These are phyloP conservation scores for Trichosporon sp. DNA, from an alignment of 1,284 basidiomycete genomes.

Conservation along the genomic window DNA sequence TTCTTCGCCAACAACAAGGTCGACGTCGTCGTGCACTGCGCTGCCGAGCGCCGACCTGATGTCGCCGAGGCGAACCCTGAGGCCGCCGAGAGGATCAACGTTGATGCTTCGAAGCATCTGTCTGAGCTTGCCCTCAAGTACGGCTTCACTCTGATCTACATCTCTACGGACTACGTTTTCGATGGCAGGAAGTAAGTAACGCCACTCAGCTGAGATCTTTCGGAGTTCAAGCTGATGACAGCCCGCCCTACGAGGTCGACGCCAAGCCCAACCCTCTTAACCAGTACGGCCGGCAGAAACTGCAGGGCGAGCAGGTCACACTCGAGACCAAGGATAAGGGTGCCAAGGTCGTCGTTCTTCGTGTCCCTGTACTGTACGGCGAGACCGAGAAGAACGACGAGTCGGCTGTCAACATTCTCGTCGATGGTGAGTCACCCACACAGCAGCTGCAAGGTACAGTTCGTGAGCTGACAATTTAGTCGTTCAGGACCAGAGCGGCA, in stretches of 20 bases:
- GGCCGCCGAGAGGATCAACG: slow-evolving; percentile 50
- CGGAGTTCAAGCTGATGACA: slow-evolving; percentile 12
- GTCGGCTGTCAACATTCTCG: slow-evolving; percentile 50
- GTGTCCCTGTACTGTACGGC: slow-evolving; percentile 51
- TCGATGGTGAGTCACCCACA: slow-evolving; percentile 36
- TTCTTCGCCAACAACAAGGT: slow-evolving; percentile 45
- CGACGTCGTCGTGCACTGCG: slow-evolving; percentile 51
- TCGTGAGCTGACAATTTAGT: slow-evolving; percentile 24
- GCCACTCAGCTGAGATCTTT: not conserved
- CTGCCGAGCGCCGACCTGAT: slow-evolving; percentile 51
- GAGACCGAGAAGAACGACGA: slow-evolving; percentile 47
- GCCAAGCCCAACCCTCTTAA: slow-evolving; percentile 50
- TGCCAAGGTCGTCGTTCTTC: slow-evolving; percentile 40
- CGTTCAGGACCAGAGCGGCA: slow-evolving; percentile 49
- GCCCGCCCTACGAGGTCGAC: slow-evolving; percentile 50
- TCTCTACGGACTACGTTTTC: slow-evolving; percentile 51
- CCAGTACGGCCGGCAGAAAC: slow-evolving; percentile 49
- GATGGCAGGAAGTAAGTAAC: slow-evolving; percentile 37
- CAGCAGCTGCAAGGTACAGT: not conserved
- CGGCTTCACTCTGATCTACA: slow-evolving; percentile 49
- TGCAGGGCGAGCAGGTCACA: slow-evolving; percentile 40
- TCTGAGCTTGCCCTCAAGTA: slow-evolving; percentile 33
- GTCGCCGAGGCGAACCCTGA: slow-evolving; percentile 50
- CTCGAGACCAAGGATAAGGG: slow-evolving; percentile 29
- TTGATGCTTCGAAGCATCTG: slow-evolving; percentile 47